Conservation (phyloP, 805 yeast genomes). For the Cephaloascus albidus region DNA sequence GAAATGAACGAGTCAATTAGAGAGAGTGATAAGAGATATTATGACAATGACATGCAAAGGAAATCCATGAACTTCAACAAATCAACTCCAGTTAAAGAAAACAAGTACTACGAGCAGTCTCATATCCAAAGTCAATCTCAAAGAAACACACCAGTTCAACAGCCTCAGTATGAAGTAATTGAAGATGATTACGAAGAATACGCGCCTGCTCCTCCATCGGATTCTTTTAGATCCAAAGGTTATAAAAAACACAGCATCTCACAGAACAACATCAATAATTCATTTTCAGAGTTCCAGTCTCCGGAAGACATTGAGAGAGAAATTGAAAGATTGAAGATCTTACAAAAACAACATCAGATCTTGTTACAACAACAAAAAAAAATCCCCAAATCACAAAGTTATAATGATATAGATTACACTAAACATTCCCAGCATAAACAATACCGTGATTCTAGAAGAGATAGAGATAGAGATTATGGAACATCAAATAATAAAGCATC, state of each 20-base stretch:
- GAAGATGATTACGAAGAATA: neutral
- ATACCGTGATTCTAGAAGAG: slow-evolving; percentile 1
- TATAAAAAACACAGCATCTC: neutral
- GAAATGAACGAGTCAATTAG: neutral
- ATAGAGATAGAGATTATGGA: slow-evolving; percentile 3
- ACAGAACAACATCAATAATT: neutral
- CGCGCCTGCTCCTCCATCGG: neutral
- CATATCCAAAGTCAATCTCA: neutral
- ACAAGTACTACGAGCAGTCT: neutral
- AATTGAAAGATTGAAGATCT: slow-evolving; percentile 17
- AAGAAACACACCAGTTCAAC: neutral
- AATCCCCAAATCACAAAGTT: slow-evolving; percentile 1
- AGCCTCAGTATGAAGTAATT: neutral
- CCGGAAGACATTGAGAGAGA: slow-evolving; percentile 15
- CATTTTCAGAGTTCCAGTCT: neutral
- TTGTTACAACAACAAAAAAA: slow-evolving; percentile 6
- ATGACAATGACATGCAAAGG: neutral
- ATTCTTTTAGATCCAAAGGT: neutral
- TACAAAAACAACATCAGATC: slow-evolving; percentile 21
- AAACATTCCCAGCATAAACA: neutral
- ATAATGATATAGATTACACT: neutral
- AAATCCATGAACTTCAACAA: neutral
- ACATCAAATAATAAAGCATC: neutral
- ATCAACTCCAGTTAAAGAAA: neutral
- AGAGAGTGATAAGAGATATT: neutral